A percentile compares a stretch with the other conserved stretches of the same genome.
These are phyloP conservation scores for Gymnopilus dilepis DNA, from an alignment of 768 basidiomycete species.

Conservation along the genomic window DNA sequence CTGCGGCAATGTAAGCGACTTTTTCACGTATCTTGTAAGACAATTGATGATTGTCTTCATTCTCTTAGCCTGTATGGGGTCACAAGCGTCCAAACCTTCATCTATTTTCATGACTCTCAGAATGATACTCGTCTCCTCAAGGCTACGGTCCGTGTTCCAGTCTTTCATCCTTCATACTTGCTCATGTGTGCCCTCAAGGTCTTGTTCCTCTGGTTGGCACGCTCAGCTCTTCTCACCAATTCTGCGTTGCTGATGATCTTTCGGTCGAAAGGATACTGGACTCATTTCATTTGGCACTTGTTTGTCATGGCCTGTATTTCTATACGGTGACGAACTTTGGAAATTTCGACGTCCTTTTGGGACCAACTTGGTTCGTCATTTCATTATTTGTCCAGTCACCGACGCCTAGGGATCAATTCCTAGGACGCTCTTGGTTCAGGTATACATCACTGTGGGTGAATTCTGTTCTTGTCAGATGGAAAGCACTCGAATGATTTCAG, in stretches of 20 bases:
- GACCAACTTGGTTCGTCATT: constrained; percentile 1
- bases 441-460: neutral
- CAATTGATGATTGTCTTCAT: neutral
- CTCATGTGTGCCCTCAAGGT: neutral
- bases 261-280: constrained; percentile 4
- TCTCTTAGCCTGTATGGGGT: constrained; percentile 19
- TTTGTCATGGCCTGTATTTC: constrained; percentile 4
- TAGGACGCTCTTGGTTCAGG: constrained; percentile 4
- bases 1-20: neutral
- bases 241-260: neutral
- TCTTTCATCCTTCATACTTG: neutral
- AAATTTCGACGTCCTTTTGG: neutral
- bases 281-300: constrained; percentile 2
- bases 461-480: no score
- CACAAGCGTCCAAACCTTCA: constrained; percentile 20
- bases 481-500: neutral
- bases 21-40: neutral
- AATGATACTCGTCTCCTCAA: constrained; percentile 8
- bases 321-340: constrained; percentile 7
- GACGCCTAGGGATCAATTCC: no score
- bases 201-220: neutral
- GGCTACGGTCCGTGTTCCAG: constrained; percentile 5
- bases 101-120: constrained; percentile 15
- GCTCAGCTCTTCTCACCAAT: neutral
- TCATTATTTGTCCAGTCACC: neutral